Evolutionary conservation across 1,284 basidiomycete species (phyloP).

Genomic region (Irpex lacteus): DNA sequence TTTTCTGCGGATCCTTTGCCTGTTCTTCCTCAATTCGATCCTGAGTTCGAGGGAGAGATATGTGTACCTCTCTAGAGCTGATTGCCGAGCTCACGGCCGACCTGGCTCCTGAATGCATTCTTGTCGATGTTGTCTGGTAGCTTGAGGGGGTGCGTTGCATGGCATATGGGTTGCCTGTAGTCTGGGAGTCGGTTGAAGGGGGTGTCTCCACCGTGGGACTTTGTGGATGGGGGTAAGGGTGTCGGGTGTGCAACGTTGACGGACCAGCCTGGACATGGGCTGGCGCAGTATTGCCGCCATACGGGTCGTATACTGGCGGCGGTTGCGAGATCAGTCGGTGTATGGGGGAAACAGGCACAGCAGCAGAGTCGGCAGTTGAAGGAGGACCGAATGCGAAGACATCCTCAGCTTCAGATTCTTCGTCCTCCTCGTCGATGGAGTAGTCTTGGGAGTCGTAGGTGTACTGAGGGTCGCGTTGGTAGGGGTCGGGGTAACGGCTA

Average conservation of each 20-base stretch:
- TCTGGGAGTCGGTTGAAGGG: slow-evolving; percentile 45
- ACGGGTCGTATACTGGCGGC: slow-evolving; percentile 39
- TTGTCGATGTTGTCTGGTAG: slow-evolving; percentile 17
- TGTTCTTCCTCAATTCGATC: slow-evolving; percentile 20
- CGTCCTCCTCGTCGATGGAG: slow-evolving; percentile 49
- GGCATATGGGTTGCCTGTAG: slow-evolving; percentile 43
- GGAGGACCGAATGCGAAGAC: slow-evolving; percentile 82
- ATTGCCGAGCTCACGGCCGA: slow-evolving; percentile 31
- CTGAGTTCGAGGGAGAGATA: slow-evolving; percentile 36
- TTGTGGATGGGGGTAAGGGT: slow-evolving; percentile 31
- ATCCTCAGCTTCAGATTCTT: slow-evolving; percentile 72
- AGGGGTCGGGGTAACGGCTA: slow-evolving; percentile 20
- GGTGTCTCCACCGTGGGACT: slow-evolving; percentile 43
- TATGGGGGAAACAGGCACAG: slow-evolving; percentile 18
- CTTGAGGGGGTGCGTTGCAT: slow-evolving; percentile 40
- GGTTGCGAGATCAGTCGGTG: slow-evolving; percentile 26
- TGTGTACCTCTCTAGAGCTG: slow-evolving; percentile 42
- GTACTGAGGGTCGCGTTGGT: slow-evolving; percentile 34
- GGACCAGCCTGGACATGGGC: slow-evolving; percentile 32
- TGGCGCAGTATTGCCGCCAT: slow-evolving; percentile 18
- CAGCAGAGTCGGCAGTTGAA: slow-evolving; percentile 53
- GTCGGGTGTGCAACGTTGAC: slow-evolving; percentile 32
- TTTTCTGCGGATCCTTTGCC: slow-evolving; percentile 22
- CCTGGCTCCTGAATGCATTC: slow-evolving; percentile 21
- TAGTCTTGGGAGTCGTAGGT: slow-evolving; percentile 32